A percentile compares a stretch with the other conserved stretches of the same genome.
Evolutionary conservation across 371 early-diverging fungal species (phyloP).

Genomic region (Gilbertella persicaria): DNA sequence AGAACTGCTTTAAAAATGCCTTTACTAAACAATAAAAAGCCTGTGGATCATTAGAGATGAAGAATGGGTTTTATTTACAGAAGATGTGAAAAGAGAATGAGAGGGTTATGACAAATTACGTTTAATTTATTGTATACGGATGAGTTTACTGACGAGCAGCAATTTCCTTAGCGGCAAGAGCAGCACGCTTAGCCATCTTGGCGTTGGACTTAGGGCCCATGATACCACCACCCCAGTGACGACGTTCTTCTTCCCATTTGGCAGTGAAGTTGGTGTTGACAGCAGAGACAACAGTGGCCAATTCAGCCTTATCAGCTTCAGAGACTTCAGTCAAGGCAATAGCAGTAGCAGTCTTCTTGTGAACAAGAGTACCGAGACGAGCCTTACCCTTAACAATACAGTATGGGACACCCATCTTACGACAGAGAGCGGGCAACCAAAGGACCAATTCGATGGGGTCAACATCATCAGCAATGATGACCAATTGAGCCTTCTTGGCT

Average conservation of each 20-base stretch:
- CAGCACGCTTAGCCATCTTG: conserved; percentile 75
- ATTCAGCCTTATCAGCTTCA: conserved; percentile 92
- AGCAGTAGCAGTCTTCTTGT: conserved; percentile 99
- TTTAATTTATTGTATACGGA: not conserved
- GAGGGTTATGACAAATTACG: not conserved
- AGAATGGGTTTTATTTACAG: not conserved
- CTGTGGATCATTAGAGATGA: not conserved
- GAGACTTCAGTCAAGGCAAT: conserved; percentile 92
- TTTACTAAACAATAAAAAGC: not conserved
- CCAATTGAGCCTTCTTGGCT: conserved; percentile 98
- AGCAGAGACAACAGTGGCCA: conserved; percentile 84
- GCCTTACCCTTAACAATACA: conserved; percentile 98
- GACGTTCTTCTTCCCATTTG: conserved; percentile 88
- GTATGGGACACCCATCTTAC: conserved; percentile 99
- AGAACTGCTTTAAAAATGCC: conserved; percentile 30
- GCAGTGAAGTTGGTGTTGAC: conserved; percentile 92
- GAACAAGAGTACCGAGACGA: conserved; percentile 96
- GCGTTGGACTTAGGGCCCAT: conserved; percentile 91
- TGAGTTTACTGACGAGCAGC: conserved; percentile 46
- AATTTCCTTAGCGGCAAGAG: conserved; percentile 65
- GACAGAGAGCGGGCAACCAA: conserved; percentile 99
- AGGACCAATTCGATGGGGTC: conserved; percentile 99
- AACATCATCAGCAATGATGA: conserved; percentile 99
- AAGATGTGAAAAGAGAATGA: not conserved
- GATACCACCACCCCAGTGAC: conserved; percentile 96